Conservation (phyloP, 257 asterid genomes). For the Solanum virginianum region DNA sequence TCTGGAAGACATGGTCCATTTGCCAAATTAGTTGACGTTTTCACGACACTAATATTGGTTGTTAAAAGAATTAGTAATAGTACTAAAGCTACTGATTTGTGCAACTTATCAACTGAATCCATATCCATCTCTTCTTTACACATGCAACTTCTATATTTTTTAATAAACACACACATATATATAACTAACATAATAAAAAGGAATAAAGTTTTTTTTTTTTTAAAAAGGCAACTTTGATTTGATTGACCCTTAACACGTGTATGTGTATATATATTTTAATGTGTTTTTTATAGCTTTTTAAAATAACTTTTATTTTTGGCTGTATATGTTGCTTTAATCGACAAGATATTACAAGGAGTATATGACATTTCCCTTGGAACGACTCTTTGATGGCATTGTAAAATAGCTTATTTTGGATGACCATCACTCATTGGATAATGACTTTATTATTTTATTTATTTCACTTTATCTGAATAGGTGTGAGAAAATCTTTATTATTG, state of each 20-base stretch:
- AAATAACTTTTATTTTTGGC: neutral
- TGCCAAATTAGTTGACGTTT: neutral
- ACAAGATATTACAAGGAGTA: neutral
- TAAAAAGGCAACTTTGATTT: neutral
- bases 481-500: neutral
- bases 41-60: neutral
- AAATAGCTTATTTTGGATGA: no score
- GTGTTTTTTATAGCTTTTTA: neutral
- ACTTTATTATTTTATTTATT: no score
- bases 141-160: neutral
- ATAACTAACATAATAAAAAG: neutral
- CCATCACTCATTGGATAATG: neutral
- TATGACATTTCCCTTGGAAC: no score
- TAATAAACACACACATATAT: neutral
- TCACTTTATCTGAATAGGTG: neutral
- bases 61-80: neutral
- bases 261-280: no score
- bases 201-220: neutral
- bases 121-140: neutral
- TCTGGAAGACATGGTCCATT: neutral
- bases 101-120: neutral
- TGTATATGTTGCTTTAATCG: neutral
- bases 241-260: neutral
- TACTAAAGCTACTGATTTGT: neutral
- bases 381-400: no score